These are phyloP conservation scores for Calonectria leucothoes DNA, from an alignment of 2,329 filamentous ascomycete species.

Conservation along the genomic window DNA sequence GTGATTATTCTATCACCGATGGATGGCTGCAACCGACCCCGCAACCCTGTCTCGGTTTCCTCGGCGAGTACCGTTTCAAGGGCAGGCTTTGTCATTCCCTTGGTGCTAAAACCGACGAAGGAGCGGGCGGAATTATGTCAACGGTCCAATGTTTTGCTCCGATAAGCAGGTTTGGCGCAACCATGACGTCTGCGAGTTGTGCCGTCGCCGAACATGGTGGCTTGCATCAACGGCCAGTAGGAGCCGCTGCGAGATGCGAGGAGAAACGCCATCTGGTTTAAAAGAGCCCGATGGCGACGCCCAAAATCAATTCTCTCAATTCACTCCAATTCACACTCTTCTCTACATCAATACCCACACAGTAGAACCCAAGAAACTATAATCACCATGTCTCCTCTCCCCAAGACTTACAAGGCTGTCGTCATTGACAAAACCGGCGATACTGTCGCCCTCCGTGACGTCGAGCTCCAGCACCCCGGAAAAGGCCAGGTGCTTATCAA, in stretches of 20 bases:
- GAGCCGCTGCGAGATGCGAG: neutral
- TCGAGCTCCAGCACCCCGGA: conserved; percentile 67
- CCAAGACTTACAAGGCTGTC: conserved; percentile 75
- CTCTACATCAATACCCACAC: neutral
- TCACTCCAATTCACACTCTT: neutral
- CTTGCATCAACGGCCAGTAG: neutral
- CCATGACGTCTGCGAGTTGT: neutral
- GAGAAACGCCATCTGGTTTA: neutral
- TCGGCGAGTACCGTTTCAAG: neutral
- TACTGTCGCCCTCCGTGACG: conserved; percentile 68
- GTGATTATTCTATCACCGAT: neutral
- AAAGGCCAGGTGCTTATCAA: conserved; percentile 75
- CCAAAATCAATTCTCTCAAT: neutral
- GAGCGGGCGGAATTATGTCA: neutral
- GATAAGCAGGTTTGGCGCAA: neutral
- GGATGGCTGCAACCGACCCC: neutral
- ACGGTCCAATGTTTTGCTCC: neutral
- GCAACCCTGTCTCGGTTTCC: neutral
- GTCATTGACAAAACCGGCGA: conserved; percentile 65
- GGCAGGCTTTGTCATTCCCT: neutral
- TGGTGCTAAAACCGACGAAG: neutral
- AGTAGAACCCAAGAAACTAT: neutral
- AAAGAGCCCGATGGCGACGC: neutral
- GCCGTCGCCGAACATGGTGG: neutral
- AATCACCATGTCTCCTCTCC: conserved; percentile 55